Evolutionary conservation across 306 rosid genomes (phyloP).

Genomic region (Sicyos edulis): DNA sequence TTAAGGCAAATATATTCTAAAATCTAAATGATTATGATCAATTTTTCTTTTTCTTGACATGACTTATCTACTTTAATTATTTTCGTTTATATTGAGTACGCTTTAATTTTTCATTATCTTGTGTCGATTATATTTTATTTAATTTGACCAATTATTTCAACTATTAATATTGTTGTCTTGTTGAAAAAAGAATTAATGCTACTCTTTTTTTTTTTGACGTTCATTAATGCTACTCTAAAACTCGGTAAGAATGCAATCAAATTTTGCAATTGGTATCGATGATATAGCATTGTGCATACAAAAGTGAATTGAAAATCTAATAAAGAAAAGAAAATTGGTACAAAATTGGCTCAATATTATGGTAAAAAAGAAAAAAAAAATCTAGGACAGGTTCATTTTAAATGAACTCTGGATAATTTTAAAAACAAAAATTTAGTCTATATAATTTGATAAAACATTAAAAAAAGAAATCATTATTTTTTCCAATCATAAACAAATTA

Average conservation of each 20-base stretch:
- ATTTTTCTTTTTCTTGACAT: neutral
- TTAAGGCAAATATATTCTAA: neutral
- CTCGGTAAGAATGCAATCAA: neutral
- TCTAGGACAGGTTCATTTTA: no score
- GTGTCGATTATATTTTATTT: neutral
- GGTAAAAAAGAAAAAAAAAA: neutral
- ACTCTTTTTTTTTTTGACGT: no score
- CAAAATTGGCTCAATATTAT: neutral
- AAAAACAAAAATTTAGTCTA: no score
- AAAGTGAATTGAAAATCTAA: neutral
- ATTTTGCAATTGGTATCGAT: neutral
- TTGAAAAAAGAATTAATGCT: neutral
- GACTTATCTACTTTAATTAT: slow-evolving; percentile 16
- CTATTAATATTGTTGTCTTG: neutral
- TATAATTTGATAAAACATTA: no score
- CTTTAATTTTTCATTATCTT: neutral
- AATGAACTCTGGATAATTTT: no score
- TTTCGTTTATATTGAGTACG: neutral
- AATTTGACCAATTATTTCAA: neutral
- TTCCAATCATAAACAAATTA: no score
- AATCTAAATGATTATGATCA: neutral
- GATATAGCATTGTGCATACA: neutral
- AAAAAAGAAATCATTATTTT: no score
- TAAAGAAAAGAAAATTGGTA: neutral
- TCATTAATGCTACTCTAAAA: neutral